A percentile compares a stretch with the other conserved stretches of the same genome.
Conservation (phyloP, 2,329 filamentous ascomycete genomes). For the Penicillium sp. region DNA sequence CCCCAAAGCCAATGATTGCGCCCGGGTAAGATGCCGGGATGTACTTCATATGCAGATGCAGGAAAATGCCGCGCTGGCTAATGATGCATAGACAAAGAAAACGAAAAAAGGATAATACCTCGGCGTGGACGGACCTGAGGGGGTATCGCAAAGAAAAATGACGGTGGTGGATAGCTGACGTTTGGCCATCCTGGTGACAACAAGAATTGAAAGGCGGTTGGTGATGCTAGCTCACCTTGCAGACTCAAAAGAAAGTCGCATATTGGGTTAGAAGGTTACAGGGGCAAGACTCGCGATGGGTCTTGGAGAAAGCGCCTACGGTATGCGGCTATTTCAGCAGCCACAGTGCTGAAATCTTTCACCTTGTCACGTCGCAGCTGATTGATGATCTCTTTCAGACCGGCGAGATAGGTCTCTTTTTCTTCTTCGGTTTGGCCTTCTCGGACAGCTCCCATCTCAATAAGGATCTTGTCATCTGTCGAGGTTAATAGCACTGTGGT, state of each 20-base stretch:
- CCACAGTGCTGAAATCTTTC: slow-evolving; percentile 48
- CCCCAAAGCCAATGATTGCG: background rate
- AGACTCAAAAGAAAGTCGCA: slow-evolving; percentile 6
- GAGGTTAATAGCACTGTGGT: slow-evolving; percentile 38
- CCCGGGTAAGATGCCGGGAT: background rate
- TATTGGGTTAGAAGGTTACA: slow-evolving; percentile 32
- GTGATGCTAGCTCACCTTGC: slow-evolving; percentile 18
- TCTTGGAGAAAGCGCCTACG: slow-evolving; percentile 48
- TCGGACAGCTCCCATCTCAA: slow-evolving; percentile 46
- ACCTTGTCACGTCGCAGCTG: slow-evolving; percentile 47
- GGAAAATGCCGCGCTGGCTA: slow-evolving; percentile 22
- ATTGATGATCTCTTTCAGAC: slow-evolving; percentile 47
- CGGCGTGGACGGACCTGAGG: slow-evolving; percentile 5
- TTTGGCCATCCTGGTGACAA: slow-evolving; percentile 5
- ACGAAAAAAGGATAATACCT: slow-evolving; percentile 7
- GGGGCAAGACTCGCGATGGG: slow-evolving; percentile 42
- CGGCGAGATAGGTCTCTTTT: slow-evolving; percentile 42
- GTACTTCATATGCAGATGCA: slow-evolving; percentile 17
- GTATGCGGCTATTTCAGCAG: slow-evolving; percentile 47
- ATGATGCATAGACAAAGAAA: slow-evolving; percentile 15
- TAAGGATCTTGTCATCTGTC: slow-evolving; percentile 49
- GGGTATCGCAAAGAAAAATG: slow-evolving; percentile 15
- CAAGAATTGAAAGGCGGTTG: slow-evolving; percentile 7
- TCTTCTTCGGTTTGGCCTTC: slow-evolving; percentile 45
- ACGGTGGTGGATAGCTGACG: slow-evolving; percentile 5